Evolutionary conservation across 352 stramenopile genomes (phyloP), one percentile per base, ranked within the genome.

Genomic region (Globisporangium echinulatum): DNA sequence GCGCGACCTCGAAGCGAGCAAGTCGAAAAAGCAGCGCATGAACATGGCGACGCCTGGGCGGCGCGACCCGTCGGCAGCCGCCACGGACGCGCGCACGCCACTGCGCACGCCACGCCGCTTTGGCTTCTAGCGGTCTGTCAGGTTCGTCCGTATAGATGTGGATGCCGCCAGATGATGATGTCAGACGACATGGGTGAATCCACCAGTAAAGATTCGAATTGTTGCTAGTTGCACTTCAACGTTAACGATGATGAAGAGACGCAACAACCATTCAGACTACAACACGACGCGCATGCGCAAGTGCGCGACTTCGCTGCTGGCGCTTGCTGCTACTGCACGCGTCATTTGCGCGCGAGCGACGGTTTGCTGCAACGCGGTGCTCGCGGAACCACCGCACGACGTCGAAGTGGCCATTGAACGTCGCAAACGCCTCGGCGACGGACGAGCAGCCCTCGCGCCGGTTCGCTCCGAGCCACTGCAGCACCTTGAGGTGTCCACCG

Each of bases 351-450:
- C 25, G 25, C 25, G 25, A 25, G 25, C 25, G 25, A 25, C 25
- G 25, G 25, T 25, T 25, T 25, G 25, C 55, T 15, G 19, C 36
- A 59, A n/a, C n/a, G 42, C 11, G 25, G 33, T 52, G 15, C 25
- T 88, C 71, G 40, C 87, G 74, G 8, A 93, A 70, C 67, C 82
- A 91, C 54, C 67, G 63, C 19, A 88, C 63, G 46, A 89, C 82
- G 43, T 84, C 56, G 47, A 86, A 58, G 59, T 93, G 75, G 38
- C 81, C 77, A 51, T 87, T 88, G 59, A 85, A 80, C 39, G 79
- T 64, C 10, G 83, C 83, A 38, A 86, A 87, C 67, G 82, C 69
- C 51, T 77, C 77, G 37, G 81, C 83, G n/a, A 89, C 77, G 37
- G 74, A 77, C 14, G 83, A 90, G 58, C 78, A 87, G 8, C 83